Base-by-base conservation (phyloP, 148 eudicot genomes). In the Silene conica region DNA sequence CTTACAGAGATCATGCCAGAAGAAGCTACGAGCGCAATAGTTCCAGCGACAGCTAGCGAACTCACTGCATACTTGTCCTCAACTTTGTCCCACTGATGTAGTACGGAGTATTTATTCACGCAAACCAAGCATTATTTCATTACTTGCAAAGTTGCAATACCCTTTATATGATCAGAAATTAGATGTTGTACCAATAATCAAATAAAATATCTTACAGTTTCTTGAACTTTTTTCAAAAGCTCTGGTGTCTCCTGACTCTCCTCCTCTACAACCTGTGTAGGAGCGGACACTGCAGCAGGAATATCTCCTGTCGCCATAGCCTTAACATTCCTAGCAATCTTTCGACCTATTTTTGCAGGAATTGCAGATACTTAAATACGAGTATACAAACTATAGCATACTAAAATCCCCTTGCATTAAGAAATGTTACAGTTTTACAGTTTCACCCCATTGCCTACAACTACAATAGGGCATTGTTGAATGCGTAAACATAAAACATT, bases 51-150 rank as follows among this genome's bases (percentile, higher is more conserved):
- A 28, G 78, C 98, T 67, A 95, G 87, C 74, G 93, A 86, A 70
- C 76, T 77, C 77, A 92, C 92, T 63, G 98, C 98, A 82, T 92
- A 95, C 84, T 95, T 95, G 83, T 95, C 98, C 78, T 95, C 98
- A 66, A 95, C 88, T 84, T 92, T 92, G 68, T 95, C 93, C 98
- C 98, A 95, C 98, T 95, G 72, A 59, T 56, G 26, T 16, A 26
- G 43, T 31, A 31, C 34, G 34, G 34, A 31, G 34, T 14, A 14
- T 63, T 14, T 26, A 25, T 18, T 38, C 50, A 38, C 15, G 19
- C 54, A 67, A 46, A 57, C 16, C 25, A 48, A 57, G n/a, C 43
- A 73, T 45, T 62, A 62, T 43, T 56, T 66, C 31, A 31, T 59
- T 11, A 31, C 8, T 26, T 3, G 15, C 55, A 50, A 12, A 31